Base-by-base conservation (phyloP, 1,284 basidiomycete species). In the Leccinum griseonigrum region DNA sequence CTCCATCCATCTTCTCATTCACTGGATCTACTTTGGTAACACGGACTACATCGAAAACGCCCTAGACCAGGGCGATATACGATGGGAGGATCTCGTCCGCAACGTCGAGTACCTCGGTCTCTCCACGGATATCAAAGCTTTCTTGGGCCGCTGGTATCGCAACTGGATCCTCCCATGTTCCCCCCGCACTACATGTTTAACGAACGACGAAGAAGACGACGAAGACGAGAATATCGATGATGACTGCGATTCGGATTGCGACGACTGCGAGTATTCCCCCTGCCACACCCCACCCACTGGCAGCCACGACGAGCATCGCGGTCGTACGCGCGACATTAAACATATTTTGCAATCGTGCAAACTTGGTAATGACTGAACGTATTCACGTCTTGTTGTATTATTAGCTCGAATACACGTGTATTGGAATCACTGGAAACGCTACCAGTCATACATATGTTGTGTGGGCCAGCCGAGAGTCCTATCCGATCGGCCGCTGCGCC, bases 51-150 rank as follows among this genome's bases (percentile, higher is more conserved):
- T 92, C 66, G 81, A 85, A 67, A 77, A 84, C 40, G 84, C 81
- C 46, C 82, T 92, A 22, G 79, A 82, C 61, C 73, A 78, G 18
- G 84, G 86, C n/a, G 72, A 77, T 57, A 78, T 91, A 57, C 83
- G 83, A 52, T 92, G 90, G 91, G 87, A 90, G 63, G 89, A 88
- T 50, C 80, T 92, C 63, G 89, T 87, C n/a, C 83, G 87, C 58
- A 92, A 92, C 71, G 90, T 86, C 69, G 90, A 92, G 71, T 92
- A 90, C 68, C 85, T 92, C 57, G 87, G 85, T 28, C 81, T 92
- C 67, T 77, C 83, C 51, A 73, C 82, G 10, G 87, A 90, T 57
- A 83, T 91, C 71, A 90, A 87, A 67, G 73, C 84, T 18, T 90
- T 88, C 71, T 77, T 91, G 59, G 83, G 85, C 1, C 77, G 78